Conservation (phyloP, 1,284 basidiomycete genomes). For the Vanrija sp. region DNA sequence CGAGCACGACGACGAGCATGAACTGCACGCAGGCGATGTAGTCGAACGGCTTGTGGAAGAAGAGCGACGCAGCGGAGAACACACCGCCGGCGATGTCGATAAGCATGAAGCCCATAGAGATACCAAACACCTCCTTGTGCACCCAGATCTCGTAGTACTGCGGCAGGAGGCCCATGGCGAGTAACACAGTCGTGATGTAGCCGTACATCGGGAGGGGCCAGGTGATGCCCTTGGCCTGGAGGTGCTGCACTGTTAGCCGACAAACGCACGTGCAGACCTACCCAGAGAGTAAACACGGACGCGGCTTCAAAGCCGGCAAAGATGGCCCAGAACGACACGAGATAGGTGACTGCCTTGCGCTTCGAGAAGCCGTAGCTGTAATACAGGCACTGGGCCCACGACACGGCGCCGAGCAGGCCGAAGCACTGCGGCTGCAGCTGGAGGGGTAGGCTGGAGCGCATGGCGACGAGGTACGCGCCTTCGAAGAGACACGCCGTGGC, state of each 20-base stretch:
- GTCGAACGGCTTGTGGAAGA: conserved; percentile 65
- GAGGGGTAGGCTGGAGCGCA: conserved; percentile 66
- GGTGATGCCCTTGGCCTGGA: conserved; percentile 53
- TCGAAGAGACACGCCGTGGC: conserved; percentile 60
- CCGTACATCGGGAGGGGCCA: conserved; percentile 62
- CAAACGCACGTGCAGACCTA: conserved; percentile 32
- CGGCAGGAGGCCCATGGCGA: conserved; percentile 61
- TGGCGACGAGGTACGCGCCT: conserved; percentile 67
- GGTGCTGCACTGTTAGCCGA: conserved; percentile 3
- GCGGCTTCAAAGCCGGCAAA: conserved; percentile 62
- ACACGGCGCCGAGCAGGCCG: conserved; percentile 59
- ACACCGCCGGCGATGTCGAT: conserved; percentile 70
- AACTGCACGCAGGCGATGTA: conserved; percentile 60
- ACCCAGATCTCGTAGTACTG: conserved; percentile 66
- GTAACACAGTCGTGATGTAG: conserved; percentile 59
- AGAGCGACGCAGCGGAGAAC: conserved; percentile 64
- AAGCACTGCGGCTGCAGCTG: conserved; percentile 71
- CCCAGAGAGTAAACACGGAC: conserved; percentile 59
- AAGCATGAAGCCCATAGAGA: conserved; percentile 65
- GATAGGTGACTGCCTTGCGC: conserved; percentile 49
- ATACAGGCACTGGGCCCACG: conserved; percentile 65
- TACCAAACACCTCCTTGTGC: conserved; percentile 65
- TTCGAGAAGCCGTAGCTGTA: conserved; percentile 52
- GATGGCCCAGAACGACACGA: conserved; percentile 49
- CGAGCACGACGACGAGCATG: conserved; percentile 55